These are phyloP conservation scores for Colletotrichum tabaci DNA, from an alignment of 2,329 filamentous ascomycete species.

Conservation along the genomic window DNA sequence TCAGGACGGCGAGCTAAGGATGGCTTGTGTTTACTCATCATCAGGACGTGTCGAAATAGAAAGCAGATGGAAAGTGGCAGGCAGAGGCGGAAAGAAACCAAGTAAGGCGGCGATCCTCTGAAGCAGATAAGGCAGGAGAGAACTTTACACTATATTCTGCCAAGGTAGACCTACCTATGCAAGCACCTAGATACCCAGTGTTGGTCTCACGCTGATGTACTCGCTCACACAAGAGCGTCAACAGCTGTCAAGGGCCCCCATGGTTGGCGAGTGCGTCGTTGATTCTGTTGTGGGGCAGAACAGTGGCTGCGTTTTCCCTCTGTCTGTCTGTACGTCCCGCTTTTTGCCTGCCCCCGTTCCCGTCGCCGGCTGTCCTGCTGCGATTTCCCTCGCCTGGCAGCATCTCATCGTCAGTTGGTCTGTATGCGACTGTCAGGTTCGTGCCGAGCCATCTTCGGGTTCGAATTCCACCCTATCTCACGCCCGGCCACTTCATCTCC, in stretches of 20 bases:
- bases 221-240: background rate
- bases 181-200: too few relatives aligned
- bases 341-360: conserved; percentile 31
- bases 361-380: conserved; percentile 2
- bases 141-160: too few relatives aligned
- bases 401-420: background rate
- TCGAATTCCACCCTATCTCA: conserved; percentile 26
- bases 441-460: background rate
- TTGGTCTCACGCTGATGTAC: too few relatives aligned
- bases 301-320: conserved; percentile 4
- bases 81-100: too few relatives aligned
- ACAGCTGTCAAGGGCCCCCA: background rate
- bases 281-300: conserved; percentile 14
- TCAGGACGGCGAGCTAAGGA: too few relatives aligned
- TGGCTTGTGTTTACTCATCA: too few relatives aligned
- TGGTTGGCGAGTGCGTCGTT: conserved; percentile 21
- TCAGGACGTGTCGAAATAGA: too few relatives aligned
- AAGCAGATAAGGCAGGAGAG: too few relatives aligned
- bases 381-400: background rate
- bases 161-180: too few relatives aligned
- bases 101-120: too few relatives aligned
- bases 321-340: conserved; percentile 12
- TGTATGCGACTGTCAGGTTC: background rate
- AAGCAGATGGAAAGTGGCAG: too few relatives aligned
- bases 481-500: background rate